Evolutionary conservation across 768 basidiomycete species (phyloP).

Genomic region (Kwoniella dejecticola): DNA sequence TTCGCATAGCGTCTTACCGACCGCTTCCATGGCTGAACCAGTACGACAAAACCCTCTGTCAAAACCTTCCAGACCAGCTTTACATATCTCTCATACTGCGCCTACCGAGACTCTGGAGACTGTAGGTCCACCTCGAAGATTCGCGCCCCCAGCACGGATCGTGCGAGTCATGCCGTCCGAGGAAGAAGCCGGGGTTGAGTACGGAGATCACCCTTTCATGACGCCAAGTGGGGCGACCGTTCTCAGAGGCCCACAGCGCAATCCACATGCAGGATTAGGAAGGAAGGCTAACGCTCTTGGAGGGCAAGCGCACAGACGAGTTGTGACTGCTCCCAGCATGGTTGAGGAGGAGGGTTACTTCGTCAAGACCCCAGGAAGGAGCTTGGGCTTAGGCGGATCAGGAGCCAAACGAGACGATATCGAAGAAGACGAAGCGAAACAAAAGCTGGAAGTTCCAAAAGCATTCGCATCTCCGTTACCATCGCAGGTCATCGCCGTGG

Average conservation of each 20-base stretch:
- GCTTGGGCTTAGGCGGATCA: not conserved
- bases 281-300: slow-evolving; percentile 23
- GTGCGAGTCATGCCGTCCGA: slow-evolving; percentile 10
- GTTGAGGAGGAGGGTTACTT: slow-evolving; percentile 1
- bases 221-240: slow-evolving; percentile 8
- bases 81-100: slow-evolving; percentile 12
- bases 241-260: slow-evolving; percentile 10
- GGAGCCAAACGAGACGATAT: not conserved
- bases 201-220: slow-evolving; percentile 9
- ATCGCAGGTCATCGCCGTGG: slow-evolving; percentile 5
- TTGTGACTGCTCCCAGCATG: slow-evolving; percentile 35
- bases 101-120: slow-evolving; percentile 7
- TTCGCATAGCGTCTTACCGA: slow-evolving; percentile 34
- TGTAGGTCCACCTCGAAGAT: slow-evolving; percentile 9
- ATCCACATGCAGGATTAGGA: not conserved
- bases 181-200: not conserved
- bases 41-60: slow-evolving; percentile 8
- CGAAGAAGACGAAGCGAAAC: not conserved
- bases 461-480: slow-evolving; percentile 4
- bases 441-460: not conserved
- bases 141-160: slow-evolving; percentile 25
- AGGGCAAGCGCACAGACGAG: slow-evolving; percentile 42
- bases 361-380: slow-evolving; percentile 10
- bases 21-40: not conserved
- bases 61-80: slow-evolving; percentile 18